Evolutionary conservation across 176 grass and related monocot genomes (phyloP).

Genomic region (Canna indica): DNA sequence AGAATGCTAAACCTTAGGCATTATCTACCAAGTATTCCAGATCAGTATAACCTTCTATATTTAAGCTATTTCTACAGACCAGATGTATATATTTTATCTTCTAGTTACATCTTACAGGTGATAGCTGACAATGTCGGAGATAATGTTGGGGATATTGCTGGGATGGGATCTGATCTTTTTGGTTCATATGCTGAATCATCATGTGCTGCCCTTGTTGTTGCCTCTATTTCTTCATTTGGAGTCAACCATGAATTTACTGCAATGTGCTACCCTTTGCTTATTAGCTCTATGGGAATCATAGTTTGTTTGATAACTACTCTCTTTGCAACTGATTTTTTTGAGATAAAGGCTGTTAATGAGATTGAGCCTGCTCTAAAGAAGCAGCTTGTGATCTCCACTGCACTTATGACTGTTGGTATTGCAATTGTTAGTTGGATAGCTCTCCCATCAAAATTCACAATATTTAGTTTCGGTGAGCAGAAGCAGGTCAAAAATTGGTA

Average conservation of each 20-base stretch:
- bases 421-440: slow-evolving; percentile 34
- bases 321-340: slow-evolving; percentile 41
- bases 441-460: slow-evolving; percentile 38
- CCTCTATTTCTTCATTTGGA: slow-evolving; percentile 53
- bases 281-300: slow-evolving; percentile 42
- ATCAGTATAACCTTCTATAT: neutral
- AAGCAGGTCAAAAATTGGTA: slow-evolving; percentile 40
- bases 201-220: slow-evolving; percentile 37
- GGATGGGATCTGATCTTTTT: slow-evolving; percentile 53
- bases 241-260: slow-evolving; percentile 40
- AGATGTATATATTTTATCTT: neutral
- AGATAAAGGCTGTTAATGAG: slow-evolving; percentile 35
- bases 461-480: slow-evolving; percentile 40
- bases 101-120: slow-evolving; percentile 25
- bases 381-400: slow-evolving; percentile 33
- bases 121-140: slow-evolving; percentile 53
- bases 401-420: slow-evolving; percentile 38
- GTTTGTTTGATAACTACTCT: slow-evolving; percentile 42
- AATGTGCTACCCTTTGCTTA: slow-evolving; percentile 45
- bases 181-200: slow-evolving; percentile 51
- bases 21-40: neutral
- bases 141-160: slow-evolving; percentile 44
- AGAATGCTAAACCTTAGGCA: neutral
- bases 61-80: neutral
- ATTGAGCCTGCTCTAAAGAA: slow-evolving; percentile 43